A percentile compares a stretch with the other conserved stretches of the same genome.
Conservation (phyloP, 2,329 filamentous ascomycete genomes). For the Stemphylium beticola region DNA sequence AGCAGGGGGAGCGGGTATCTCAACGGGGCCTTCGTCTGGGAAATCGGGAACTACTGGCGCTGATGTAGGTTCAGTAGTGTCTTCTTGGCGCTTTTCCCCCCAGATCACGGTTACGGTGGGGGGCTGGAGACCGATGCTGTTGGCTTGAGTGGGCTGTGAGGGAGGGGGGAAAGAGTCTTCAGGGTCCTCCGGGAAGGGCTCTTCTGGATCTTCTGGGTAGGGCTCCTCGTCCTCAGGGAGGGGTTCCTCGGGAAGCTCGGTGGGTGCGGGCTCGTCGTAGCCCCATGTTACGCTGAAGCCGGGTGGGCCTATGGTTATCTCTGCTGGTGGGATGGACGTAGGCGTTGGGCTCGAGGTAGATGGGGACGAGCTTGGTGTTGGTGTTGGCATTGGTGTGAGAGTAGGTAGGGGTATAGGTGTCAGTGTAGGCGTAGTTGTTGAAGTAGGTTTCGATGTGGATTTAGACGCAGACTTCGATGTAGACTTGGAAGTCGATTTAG, state of each 20-base stretch:
- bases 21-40: too few relatives aligned
- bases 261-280: background rate
- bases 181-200: constrained; percentile 12
- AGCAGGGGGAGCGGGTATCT: too few relatives aligned
- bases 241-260: background rate
- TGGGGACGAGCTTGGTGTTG: background rate
- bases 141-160: constrained; percentile 13
- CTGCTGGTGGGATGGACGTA: constrained; percentile 7
- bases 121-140: constrained; percentile 16
- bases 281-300: constrained; percentile 16
- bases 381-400: constrained; percentile 7
- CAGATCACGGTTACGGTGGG: constrained; percentile 22
- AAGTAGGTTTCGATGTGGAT: constrained; percentile 5
- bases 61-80: too few relatives aligned
- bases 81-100: background rate
- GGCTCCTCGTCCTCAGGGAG: constrained; percentile 1
- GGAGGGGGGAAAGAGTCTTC: constrained; percentile 10
- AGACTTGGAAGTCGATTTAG: constrained; percentile 4
- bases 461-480: constrained; percentile 9
- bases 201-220: constrained; percentile 18
- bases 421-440: constrained; percentile 7
- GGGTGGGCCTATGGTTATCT: constrained; percentile 20
- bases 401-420: constrained; percentile 12
- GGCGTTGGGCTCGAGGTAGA: background rate
- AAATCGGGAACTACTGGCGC: constrained; percentile 7